A percentile compares a stretch with the other conserved stretches of the same genome.
phyloP scores from a whole-genome alignment of 2,329 filamentous ascomycete genomes.

The Tympanopsis confertula region DNA sequence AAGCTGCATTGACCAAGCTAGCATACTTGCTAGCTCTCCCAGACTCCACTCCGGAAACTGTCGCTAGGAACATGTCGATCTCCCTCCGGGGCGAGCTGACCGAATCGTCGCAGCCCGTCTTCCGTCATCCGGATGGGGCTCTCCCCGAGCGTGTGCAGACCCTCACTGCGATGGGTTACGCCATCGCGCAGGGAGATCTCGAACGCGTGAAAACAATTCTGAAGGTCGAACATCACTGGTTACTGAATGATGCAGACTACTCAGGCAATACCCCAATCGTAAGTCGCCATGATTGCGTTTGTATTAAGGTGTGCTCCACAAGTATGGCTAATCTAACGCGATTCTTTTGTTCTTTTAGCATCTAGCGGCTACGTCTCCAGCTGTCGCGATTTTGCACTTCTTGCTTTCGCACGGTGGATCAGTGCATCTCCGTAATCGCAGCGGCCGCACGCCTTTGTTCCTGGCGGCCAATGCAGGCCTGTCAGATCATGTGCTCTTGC shows the following conservation, averaged over 20 bases:
- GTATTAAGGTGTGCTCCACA: too few relatives aligned
- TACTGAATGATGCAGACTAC: slow-evolving; percentile 21
- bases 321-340: background rate
- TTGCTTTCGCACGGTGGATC: slow-evolving; percentile 43
- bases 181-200: slow-evolving; percentile 46
- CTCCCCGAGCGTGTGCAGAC: slow-evolving; percentile 51
- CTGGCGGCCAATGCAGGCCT: slow-evolving; percentile 44
- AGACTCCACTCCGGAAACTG: background rate
- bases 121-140: slow-evolving; percentile 47
- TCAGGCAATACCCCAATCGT: slow-evolving; percentile 16
- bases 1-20: slow-evolving; percentile 25
- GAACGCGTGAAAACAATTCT: slow-evolving; percentile 18
- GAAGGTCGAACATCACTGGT: slow-evolving; percentile 10
- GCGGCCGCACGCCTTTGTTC: slow-evolving; percentile 45
- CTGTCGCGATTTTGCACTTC: slow-evolving; percentile 39
- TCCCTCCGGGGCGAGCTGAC: slow-evolving; percentile 53
- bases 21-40: slow-evolving; percentile 4
- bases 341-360: slow-evolving; percentile 26
- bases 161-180: slow-evolving; percentile 49
- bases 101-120: slow-evolving; percentile 41
- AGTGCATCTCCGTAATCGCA: slow-evolving; percentile 45
- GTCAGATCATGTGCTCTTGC: slow-evolving; percentile 36
- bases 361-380: slow-evolving; percentile 42
- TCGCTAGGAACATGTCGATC: slow-evolving; percentile 52
- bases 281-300: background rate